These are phyloP conservation scores for Paecilomyces sp. DNA, from an alignment of 2,329 filamentous ascomycete genomes.

Conservation along the genomic window DNA sequence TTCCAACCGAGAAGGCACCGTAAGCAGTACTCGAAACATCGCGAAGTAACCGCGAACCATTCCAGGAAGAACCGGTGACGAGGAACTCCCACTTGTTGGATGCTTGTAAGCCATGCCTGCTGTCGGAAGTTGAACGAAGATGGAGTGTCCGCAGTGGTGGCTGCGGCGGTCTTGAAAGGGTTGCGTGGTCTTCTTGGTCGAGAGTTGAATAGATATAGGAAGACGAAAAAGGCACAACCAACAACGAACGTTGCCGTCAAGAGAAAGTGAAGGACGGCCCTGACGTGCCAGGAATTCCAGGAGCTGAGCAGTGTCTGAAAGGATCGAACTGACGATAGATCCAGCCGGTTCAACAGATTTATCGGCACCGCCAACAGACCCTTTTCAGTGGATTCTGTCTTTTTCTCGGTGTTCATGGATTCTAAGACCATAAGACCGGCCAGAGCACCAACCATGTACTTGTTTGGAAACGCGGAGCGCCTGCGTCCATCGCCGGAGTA, in stretches of 20 bases:
- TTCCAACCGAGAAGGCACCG: slow-evolving; percentile 70
- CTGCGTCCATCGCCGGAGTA: slow-evolving; percentile 36
- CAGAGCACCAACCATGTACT: slow-evolving; percentile 87
- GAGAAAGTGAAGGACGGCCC: slow-evolving; percentile 36
- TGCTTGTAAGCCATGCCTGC: slow-evolving; percentile 86
- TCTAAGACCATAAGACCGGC: slow-evolving; percentile 90
- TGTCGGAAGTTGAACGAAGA: slow-evolving; percentile 79
- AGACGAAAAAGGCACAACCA: slow-evolving; percentile 50
- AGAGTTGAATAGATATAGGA: slow-evolving; percentile 49
- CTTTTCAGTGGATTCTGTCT: slow-evolving; percentile 54
- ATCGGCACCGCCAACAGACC: slow-evolving; percentile 61
- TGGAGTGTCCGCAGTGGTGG: slow-evolving; percentile 40
- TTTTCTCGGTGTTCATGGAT: slow-evolving; percentile 63
- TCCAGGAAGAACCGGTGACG: slow-evolving; percentile 81
- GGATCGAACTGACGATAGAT: slow-evolving; percentile 16
- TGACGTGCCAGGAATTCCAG: slow-evolving; percentile 31
- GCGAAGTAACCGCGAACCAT: slow-evolving; percentile 69
- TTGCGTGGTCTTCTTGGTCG: slow-evolving; percentile 49
- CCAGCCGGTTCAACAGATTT: slow-evolving; percentile 44
- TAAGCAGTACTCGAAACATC: slow-evolving; percentile 74
- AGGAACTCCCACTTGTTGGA: slow-evolving; percentile 88
- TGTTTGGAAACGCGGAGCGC: slow-evolving; percentile 52
- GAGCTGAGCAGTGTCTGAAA: slow-evolving; percentile 16
- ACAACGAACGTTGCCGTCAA: slow-evolving; percentile 46
- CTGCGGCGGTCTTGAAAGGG: slow-evolving; percentile 25